Percentiles rank a stretch among this genome's conserved stretches.
phyloP scores from a whole-genome alignment of 148 eudicot genomes.

The Dianthus caryophyllus region DNA sequence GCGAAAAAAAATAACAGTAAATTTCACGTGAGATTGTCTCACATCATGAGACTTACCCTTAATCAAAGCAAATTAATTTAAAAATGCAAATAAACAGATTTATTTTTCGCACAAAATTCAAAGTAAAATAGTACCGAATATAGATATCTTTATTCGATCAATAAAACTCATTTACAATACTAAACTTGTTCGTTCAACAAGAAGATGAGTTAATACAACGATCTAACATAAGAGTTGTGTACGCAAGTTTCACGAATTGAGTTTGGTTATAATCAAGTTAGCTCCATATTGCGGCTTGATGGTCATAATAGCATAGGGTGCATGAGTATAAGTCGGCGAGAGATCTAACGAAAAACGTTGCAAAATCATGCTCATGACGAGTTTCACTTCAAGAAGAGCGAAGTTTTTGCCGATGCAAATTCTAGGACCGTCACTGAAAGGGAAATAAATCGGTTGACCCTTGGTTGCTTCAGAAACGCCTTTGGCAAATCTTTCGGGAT shows the following conservation, averaged over 20 bases:
- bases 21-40: too few species aligned
- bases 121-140: too few species aligned
- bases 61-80: too few species aligned
- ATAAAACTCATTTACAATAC: too few species aligned
- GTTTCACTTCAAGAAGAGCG: constrained; percentile 15
- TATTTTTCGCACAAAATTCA: too few species aligned
- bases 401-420: constrained; percentile 26
- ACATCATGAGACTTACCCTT: too few species aligned
- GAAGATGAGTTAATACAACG: neutral
- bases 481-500: constrained; percentile 27
- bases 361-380: constrained; percentile 6
- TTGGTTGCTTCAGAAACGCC: constrained; percentile 27
- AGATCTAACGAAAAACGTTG: constrained; percentile 10
- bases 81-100: too few species aligned
- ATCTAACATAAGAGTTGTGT: neutral
- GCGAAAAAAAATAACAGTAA: too few species aligned
- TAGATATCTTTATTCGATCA: too few species aligned
- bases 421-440: constrained; percentile 28
- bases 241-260: neutral
- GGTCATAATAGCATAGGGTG: constrained; percentile 9
- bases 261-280: neutral
- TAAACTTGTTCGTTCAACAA: too few species aligned
- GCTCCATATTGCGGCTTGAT: constrained; percentile 16
- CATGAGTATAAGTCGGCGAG: constrained; percentile 18
- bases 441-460: constrained; percentile 12